A percentile compares a stretch with the other conserved stretches of the same genome.
These are phyloP conservation scores for Fonsecaea multimorphosa DNA, from an alignment of 2,329 filamentous ascomycete species.

Conservation along the genomic window DNA sequence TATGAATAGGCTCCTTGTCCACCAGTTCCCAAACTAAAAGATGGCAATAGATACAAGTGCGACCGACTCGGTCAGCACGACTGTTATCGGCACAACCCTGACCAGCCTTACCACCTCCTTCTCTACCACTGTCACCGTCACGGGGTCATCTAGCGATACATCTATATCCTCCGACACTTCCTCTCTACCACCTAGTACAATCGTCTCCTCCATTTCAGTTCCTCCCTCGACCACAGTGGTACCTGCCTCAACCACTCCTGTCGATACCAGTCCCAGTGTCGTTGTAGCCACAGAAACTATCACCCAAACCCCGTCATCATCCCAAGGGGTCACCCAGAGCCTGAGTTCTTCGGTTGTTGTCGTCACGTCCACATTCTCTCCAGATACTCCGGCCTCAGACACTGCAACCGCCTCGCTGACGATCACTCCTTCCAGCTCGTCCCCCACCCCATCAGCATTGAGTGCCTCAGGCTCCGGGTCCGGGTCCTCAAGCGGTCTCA, in stretches of 20 bases:
- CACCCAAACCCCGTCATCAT: slow-evolving; percentile 35
- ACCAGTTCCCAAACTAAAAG: background rate
- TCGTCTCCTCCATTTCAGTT: slow-evolving; percentile 38
- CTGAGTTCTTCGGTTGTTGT: slow-evolving; percentile 38
- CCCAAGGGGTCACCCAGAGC: slow-evolving; percentile 26
- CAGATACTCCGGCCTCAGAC: slow-evolving; percentile 41
- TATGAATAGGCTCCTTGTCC: background rate
- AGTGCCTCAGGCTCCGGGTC: slow-evolving; percentile 27
- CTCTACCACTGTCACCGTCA: slow-evolving; percentile 34
- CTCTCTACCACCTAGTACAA: slow-evolving; percentile 39
- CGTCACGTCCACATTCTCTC: slow-evolving; percentile 41
- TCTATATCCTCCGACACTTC: slow-evolving; percentile 30
- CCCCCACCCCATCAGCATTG: slow-evolving; percentile 38
- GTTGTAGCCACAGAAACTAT: slow-evolving; percentile 36
- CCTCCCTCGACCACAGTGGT: slow-evolving; percentile 35
- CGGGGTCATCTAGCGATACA: slow-evolving; percentile 18
- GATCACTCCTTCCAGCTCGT: slow-evolving; percentile 32
- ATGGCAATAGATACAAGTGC: slow-evolving; percentile 8
- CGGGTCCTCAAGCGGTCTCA: slow-evolving; percentile 46
- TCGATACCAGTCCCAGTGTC: slow-evolving; percentile 34
- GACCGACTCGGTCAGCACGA: slow-evolving; percentile 33
- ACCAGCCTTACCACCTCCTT: slow-evolving; percentile 33
- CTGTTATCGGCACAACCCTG: slow-evolving; percentile 41
- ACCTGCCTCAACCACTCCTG: slow-evolving; percentile 29
- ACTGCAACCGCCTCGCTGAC: slow-evolving; percentile 32